phyloP scores from a whole-genome alignment of 495 filamentous ascomycete species.

The Penicillium nucicola region DNA sequence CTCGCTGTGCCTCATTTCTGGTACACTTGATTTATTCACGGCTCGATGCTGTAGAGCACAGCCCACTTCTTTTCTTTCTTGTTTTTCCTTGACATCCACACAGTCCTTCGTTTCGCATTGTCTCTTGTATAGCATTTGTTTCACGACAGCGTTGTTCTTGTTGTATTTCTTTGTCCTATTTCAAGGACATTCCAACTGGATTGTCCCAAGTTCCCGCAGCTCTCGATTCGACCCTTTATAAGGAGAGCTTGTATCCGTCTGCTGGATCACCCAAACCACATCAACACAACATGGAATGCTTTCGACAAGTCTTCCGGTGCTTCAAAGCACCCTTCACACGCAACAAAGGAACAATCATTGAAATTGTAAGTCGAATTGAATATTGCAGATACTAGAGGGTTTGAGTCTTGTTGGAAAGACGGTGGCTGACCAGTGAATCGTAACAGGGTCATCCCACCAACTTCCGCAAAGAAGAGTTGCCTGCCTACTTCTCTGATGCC shows the following conservation, averaged over 20 bases:
- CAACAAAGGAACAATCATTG: conserved; percentile 25
- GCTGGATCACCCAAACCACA: neutral
- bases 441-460: conserved; percentile 42
- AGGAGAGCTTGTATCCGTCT: conserved; percentile 1
- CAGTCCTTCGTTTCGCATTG: conserved; percentile 27
- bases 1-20: conserved; percentile 5
- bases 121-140: conserved; percentile 24
- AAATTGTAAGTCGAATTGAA: conserved; percentile 33
- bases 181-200: neutral
- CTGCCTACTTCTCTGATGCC: conserved; percentile 40
- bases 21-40: conserved; percentile 1
- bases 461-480: conserved; percentile 45
- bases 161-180: conserved; percentile 4
- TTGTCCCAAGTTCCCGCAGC: neutral
- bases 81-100: conserved; percentile 11
- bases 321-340: conserved; percentile 37
- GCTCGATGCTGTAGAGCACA: conserved; percentile 28
- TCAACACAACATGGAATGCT: conserved; percentile 33
- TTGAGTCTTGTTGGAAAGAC: neutral
- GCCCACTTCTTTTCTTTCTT: conserved; percentile 18
- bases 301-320: conserved; percentile 36
- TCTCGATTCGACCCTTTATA: conserved; percentile 6
- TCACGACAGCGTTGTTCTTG: conserved; percentile 13
- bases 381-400: neutral
- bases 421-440: conserved; percentile 1